These are phyloP conservation scores for Linnemannia schmuckeri DNA, from an alignment of 192 early-diverging fungal species.

Conservation along the genomic window DNA sequence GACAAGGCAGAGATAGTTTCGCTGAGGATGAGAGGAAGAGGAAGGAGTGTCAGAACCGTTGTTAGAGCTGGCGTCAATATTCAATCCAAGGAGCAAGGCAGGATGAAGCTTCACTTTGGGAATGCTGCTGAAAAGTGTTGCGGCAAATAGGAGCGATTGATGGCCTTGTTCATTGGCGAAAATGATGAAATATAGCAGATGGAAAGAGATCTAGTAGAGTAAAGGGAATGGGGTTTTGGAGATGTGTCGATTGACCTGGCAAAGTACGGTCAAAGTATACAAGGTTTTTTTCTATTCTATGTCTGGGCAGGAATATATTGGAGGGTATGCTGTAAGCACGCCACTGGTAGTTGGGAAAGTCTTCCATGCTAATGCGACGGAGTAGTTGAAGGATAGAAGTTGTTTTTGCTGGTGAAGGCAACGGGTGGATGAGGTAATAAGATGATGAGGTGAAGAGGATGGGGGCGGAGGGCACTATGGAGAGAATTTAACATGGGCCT, in stretches of 20 bases:
- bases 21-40: too few species aligned
- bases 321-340: background rate
- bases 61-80: background rate
- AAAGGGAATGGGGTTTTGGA: background rate
- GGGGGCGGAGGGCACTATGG: too few species aligned
- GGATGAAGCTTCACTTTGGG: background rate
- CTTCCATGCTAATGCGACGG: background rate
- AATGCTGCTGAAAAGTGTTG: background rate
- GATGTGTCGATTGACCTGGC: background rate
- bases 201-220: background rate
- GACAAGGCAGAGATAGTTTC: background rate
- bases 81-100: background rate
- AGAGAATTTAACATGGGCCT: too few species aligned
- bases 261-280: background rate
- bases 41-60: too few species aligned
- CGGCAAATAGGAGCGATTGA: background rate
- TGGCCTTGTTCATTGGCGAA: too few species aligned
- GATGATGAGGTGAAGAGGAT: too few species aligned
- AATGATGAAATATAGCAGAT: background rate
- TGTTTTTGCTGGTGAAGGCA: too few species aligned
- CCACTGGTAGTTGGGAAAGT: background rate
- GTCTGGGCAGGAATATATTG: background rate
- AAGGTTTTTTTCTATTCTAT: too few species aligned
- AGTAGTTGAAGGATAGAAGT: too few species aligned
- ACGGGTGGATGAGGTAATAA: too few species aligned